phyloP scores from a whole-genome alignment of 2,329 filamentous ascomycete genomes.

The Uncinocarpus reesii region DNA sequence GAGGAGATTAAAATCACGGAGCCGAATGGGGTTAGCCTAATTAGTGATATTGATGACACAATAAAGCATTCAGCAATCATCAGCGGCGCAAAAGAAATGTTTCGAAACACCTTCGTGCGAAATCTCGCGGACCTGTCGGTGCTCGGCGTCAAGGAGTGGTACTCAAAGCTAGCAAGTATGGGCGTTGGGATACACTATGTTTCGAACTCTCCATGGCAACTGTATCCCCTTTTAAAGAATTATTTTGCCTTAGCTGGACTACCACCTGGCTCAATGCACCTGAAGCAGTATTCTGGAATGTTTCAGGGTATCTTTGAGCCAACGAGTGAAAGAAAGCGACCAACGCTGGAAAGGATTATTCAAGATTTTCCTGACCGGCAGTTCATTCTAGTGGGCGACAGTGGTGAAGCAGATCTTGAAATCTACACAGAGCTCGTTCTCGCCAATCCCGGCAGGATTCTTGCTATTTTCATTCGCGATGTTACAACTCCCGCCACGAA shows the following conservation, averaged over 20 bases:
- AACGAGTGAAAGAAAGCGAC: slow-evolving; percentile 87
- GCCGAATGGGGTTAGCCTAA: slow-evolving; percentile 72
- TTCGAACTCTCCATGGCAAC: slow-evolving; percentile 98
- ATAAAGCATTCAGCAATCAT: slow-evolving; percentile 91
- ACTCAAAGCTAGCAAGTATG: slow-evolving; percentile 61
- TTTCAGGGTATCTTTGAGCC: slow-evolving; percentile 96
- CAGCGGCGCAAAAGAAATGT: slow-evolving; percentile 81
- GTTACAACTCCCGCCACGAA: slow-evolving; percentile 69
- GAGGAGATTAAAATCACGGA: slow-evolving; percentile 70
- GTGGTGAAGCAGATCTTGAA: slow-evolving; percentile 91
- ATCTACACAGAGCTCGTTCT: slow-evolving; percentile 91
- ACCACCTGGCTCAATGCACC: slow-evolving; percentile 78
- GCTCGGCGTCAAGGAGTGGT: slow-evolving; percentile 85
- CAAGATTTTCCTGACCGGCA: slow-evolving; percentile 79
- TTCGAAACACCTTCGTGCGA: slow-evolving; percentile 87
- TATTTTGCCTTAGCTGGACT: slow-evolving; percentile 74
- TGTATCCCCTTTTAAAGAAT: slow-evolving; percentile 77
- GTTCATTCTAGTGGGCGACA: slow-evolving; percentile 89
- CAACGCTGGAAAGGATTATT: slow-evolving; percentile 73
- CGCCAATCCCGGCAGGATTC: slow-evolving; percentile 69
- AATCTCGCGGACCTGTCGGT: slow-evolving; percentile 73
- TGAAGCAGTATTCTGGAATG: slow-evolving; percentile 96
- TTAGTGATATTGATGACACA: slow-evolving; percentile 96
- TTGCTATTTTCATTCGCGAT: slow-evolving; percentile 88
- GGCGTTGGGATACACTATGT: slow-evolving; percentile 92